phyloP scores from a whole-genome alignment of 2,329 filamentous ascomycete species.

The Cladosporium austrohemisphaericum region DNA sequence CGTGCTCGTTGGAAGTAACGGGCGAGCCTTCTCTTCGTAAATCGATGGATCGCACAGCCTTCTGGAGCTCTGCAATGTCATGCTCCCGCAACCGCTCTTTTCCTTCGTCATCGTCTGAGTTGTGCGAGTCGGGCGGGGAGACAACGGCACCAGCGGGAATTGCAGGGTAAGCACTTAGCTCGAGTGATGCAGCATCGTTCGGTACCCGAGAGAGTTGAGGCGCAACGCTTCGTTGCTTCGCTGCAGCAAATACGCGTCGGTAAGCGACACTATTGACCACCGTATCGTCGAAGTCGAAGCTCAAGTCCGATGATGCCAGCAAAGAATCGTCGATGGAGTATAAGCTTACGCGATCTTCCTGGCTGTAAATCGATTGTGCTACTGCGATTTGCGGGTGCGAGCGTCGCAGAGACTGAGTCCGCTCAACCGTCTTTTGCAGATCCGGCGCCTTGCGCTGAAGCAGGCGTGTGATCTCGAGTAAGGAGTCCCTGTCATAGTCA shows the following conservation, averaged over 20 bases:
- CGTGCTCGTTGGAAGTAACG: too few species aligned
- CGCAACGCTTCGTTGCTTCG: too few species aligned
- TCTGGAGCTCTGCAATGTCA: slow-evolving; percentile 61
- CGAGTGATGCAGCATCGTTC: too few species aligned
- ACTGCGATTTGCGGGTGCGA: background rate
- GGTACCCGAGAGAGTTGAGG: too few species aligned
- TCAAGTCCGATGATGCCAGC: background rate
- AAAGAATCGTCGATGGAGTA: background rate
- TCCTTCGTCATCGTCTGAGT: slow-evolving; percentile 70
- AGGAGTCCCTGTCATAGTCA: background rate
- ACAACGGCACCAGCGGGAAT: slow-evolving; percentile 83
- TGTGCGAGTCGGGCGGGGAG: slow-evolving; percentile 83
- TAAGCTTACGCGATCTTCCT: background rate
- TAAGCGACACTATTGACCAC: background rate
- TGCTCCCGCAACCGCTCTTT: slow-evolving; percentile 36
- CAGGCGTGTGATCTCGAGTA: background rate
- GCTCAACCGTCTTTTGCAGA: background rate
- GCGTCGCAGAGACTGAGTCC: background rate
- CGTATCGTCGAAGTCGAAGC: background rate
- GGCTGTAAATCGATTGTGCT: background rate
- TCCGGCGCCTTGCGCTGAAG: background rate
- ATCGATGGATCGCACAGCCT: slow-evolving; percentile 76
- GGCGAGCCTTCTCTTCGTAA: too few species aligned
- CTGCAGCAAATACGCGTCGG: background rate
- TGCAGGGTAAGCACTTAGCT: too few species aligned